Evolutionary conservation across 2,329 filamentous ascomycete genomes (phyloP).

Genomic region (Talaromyces pinophilus): DNA sequence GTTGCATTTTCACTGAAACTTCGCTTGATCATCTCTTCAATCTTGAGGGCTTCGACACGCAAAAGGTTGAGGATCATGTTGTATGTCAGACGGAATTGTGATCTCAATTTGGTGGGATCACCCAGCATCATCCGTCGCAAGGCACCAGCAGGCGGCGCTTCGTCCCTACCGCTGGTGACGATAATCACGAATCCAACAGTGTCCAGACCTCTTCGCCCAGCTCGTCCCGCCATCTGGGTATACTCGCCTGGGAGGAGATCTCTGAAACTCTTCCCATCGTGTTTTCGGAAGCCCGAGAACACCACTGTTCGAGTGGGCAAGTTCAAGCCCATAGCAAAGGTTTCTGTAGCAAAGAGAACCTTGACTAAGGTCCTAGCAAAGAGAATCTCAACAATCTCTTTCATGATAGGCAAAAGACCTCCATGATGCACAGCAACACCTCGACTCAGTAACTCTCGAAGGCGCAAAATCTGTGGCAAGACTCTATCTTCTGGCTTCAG

Average conservation of each 20-base stretch:
- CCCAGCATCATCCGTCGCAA: slow-evolving; percentile 93
- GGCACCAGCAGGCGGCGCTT: slow-evolving; percentile 81
- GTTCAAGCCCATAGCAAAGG: slow-evolving; percentile 97
- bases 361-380: slow-evolving; percentile 96
- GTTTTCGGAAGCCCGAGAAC: slow-evolving; percentile 95
- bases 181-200: slow-evolving; percentile 93
- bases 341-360: slow-evolving; percentile 95
- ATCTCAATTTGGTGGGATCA: slow-evolving; percentile 89
- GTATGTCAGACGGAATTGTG: slow-evolving; percentile 95
- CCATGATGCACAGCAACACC: slow-evolving; percentile 97
- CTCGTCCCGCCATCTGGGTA: slow-evolving; percentile 96
- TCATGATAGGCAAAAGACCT: slow-evolving; percentile 90
- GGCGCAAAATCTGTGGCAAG: slow-evolving; percentile 86
- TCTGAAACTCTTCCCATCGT: slow-evolving; percentile 88
- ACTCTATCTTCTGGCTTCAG: slow-evolving; percentile 85
- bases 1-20: slow-evolving; percentile 98
- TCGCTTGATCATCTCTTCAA: slow-evolving; percentile 99
- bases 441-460: slow-evolving; percentile 80
- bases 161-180: slow-evolving; percentile 75
- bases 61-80: slow-evolving; percentile 99
- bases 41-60: slow-evolving; percentile 93
- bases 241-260: slow-evolving; percentile 94
- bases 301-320: slow-evolving; percentile 94
- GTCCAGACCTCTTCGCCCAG: slow-evolving; percentile 88
- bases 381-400: slow-evolving; percentile 94